Base-by-base conservation (phyloP, 108 stramenopile species). In the Skeletonema grethae region DNA sequence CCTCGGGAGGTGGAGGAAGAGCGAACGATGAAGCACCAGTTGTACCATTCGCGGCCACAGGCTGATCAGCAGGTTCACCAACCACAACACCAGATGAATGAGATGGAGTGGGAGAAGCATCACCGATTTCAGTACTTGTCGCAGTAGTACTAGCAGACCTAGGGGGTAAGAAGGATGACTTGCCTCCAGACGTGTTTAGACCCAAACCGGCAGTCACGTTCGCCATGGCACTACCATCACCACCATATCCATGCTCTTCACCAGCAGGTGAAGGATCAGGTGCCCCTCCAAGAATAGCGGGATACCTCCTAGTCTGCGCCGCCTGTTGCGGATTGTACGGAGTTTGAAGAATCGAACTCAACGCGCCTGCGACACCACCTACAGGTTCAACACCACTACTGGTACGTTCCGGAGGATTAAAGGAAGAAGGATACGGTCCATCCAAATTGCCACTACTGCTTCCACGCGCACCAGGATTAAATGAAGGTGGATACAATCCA, bases 1-100 rank as follows among this genome's bases (percentile, higher is more conserved):
- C 60, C 32, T 32, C 34, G 35, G 88, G 85, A 56, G 55, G 15
- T 1, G 87, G 84, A 43, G 63, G 89, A 55, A 25, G 86, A 20
- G 82, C 45, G 56, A 78, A 72, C 28, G 84, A 73, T 30, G 32
- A 71, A 43, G 15, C 57, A 3, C 57, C 57, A 20, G 60, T 31
- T 38, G 59, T 9, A 34, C 60, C 35, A 16, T 69, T 79, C 5
- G 61, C 15, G 16, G 61, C 1, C 30, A 46, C 71, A 29, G 29
- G 5, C 13, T 34, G 50, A 39, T 53, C 50, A 50, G 48, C 20
- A 50, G 48, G 20, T 53, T 53, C 50, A 8, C 3, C 8, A 38
- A 38, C 36, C 9, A 59, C 39, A 28, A 11, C n/a, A 28, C 39
- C 41, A 0, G 58, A 18, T 15, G 16, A 32, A 24, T 39, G 20